These are phyloP conservation scores for Leccinum disarticulatum DNA, from an alignment of 768 basidiomycete species.

Conservation along the genomic window DNA sequence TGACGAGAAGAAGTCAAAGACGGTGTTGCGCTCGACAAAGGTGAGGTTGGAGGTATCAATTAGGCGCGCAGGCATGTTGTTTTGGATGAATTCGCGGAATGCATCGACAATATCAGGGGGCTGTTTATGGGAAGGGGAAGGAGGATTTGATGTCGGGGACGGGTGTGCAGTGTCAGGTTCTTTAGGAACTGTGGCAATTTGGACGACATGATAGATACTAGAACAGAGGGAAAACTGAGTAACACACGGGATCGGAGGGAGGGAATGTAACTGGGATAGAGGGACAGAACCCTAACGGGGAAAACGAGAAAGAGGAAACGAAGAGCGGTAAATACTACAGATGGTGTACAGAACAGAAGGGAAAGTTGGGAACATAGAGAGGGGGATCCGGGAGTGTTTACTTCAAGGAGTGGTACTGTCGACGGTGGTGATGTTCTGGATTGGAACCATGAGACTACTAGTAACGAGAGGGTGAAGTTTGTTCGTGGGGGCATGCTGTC, in stretches of 20 bases:
- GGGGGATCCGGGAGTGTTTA: not conserved
- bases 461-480: not conserved
- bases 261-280: not conserved
- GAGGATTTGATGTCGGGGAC: conserved; percentile 1
- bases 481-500: conserved; percentile 3
- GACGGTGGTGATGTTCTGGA: not conserved
- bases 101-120: conserved; percentile 5
- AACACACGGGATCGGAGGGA: not conserved
- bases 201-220: not conserved
- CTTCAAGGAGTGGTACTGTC: not conserved
- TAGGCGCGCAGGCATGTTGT: conserved; percentile 28
- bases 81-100: conserved; percentile 23
- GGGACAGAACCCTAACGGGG: not conserved
- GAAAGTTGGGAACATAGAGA: not conserved
- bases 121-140: not conserved
- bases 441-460: conserved; percentile 3
- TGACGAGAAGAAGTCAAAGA: conserved; percentile 19
- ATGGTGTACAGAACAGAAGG: not conserved
- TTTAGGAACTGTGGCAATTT: not conserved
- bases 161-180: not conserved
- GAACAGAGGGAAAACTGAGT: not conserved
- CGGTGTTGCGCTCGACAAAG: conserved; percentile 22
- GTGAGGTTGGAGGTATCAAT: conserved; percentile 23
- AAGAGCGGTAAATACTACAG: not conserved
- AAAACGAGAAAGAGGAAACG: not conserved